Evolutionary conservation across 306 rosid species (phyloP).

Genomic region (Rubus parviflorus): DNA sequence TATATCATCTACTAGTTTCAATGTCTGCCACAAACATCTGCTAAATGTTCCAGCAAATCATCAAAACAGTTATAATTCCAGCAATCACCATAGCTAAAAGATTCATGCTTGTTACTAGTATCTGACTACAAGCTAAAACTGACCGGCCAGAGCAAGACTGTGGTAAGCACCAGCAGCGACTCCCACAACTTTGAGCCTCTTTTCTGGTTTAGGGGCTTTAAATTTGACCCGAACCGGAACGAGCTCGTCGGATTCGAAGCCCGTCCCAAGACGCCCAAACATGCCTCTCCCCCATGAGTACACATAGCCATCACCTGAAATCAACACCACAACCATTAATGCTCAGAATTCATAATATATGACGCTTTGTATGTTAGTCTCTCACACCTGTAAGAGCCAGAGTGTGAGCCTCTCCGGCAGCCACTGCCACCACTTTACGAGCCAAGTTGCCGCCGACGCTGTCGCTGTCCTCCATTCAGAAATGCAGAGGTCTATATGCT

Average conservation of each 20-base stretch:
- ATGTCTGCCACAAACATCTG: background rate
- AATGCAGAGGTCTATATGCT: background rate
- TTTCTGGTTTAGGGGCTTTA: slow-evolving; percentile 5
- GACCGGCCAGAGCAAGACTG: slow-evolving; percentile 84
- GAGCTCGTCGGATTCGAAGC: slow-evolving; percentile 57
- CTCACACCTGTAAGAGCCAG: slow-evolving; percentile 49
- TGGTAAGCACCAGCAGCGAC: slow-evolving; percentile 95
- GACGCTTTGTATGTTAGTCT: background rate
- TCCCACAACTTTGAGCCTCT: slow-evolving; percentile 45
- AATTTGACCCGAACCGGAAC: slow-evolving; percentile 59
- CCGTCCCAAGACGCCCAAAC: slow-evolving; percentile 84
- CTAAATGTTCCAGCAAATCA: background rate
- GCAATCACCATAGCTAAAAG: background rate
- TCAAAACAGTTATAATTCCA: background rate
- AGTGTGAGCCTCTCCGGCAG: slow-evolving; percentile 62
- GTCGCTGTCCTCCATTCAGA: slow-evolving; percentile 32
- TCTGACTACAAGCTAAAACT: background rate
- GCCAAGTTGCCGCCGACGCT: slow-evolving; percentile 19
- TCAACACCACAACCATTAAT: slow-evolving; percentile 10
- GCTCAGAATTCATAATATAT: background rate
- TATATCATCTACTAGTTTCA: background rate
- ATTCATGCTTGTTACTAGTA: background rate
- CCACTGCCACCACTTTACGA: slow-evolving; percentile 37
- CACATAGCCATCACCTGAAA: slow-evolving; percentile 67
- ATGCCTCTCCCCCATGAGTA: slow-evolving; percentile 94